Evolutionary conservation across 768 basidiomycete species (phyloP), one percentile per base, ranked within the genome.

Genomic region (Candolleomyces efflorescens): DNA sequence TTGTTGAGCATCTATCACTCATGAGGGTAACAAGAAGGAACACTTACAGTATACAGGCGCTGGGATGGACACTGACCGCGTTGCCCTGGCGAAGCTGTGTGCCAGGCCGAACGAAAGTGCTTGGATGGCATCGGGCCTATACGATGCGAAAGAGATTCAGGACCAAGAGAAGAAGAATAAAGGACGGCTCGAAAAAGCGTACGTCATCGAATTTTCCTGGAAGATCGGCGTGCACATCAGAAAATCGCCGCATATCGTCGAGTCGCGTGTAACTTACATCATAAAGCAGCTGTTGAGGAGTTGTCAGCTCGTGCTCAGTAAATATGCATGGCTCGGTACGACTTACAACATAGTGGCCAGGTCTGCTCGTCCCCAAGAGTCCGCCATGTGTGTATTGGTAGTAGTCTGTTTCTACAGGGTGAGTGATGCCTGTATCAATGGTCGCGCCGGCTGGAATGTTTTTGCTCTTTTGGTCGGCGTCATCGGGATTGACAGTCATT

Each of bases 371-470:
- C 2, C 91, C 92, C 3, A 91, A 75, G 5, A 92, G 69, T 11
- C 90, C 90, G 1, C 82, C 88, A 56, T 94, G 91, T 49, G 84
- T 87, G 59, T 85, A 82, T 13, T 92, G 77, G 64, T 89, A 92
- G 66, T 83, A 94, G 62, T 94, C 92, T 38, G 85, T 84, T 59
- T 90, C 88, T 0, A 82, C 80, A 0, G 89, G 89, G 64, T 90
- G 85, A 0, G 80, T 80, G 43, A 92, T 80, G 1, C 84, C 85
- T 2, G 76, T 74, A 61, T 94, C 92, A 23, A 92, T 80, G 17
- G 92, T 88, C 1, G 89, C 90, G 9, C 91, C 92, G 0, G 92
- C 90, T 1, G 80, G 83, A 64, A 84, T 86, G 63, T 94, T 94
- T 2, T 87, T 88, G 55, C 81, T 85, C 53, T 73, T 75, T n/a